Evolutionary conservation across 1,284 basidiomycete genomes (phyloP), one percentile per base, ranked within the genome.

Genomic region (Bondarzewia mesenterica): DNA sequence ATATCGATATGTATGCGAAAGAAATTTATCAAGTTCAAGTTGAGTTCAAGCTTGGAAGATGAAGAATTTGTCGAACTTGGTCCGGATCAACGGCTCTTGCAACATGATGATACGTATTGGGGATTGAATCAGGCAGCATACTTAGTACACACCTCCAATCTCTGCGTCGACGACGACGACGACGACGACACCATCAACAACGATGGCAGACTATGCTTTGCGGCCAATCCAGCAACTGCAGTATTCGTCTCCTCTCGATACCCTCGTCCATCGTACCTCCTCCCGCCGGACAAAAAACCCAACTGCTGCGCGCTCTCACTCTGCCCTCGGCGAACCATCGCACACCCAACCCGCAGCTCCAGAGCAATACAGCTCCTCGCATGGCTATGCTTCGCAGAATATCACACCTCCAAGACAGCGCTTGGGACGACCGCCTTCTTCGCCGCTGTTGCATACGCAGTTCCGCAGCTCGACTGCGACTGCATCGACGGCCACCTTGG

Each of bases 391-490:
- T 21, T 12, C 37, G 7, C 25, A 39, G 16, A 29, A 5, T 12
- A n/a, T 18, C 23, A 41, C 52, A 21, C 51, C 48, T 23, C 49
- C 29, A 35, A 50, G 23, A 47, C 45, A 37, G 36, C 36, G 35
- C 16, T 29, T 16, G 32, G 47, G 32, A 22, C 52, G 21, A 23
- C 51, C 57, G 27, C 77, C 73, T 1, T 63, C 67, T 14, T 84
- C 78, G 1, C 83, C 83, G 15, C 63, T 85, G 44, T 61, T 86
- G 26, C 83, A 86, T 57, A 74, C 80, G 22, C 69, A 65, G 52
- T 85, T 86, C 63, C 72, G 80, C 18, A 64, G 67, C 51, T 82
- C 81, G 22, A 69, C 69, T 5, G 69, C 73, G 18, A 80, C 77
- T 20, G 63, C 71, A n/a, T 67, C 63, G 20, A 68, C 70, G 21